These are phyloP conservation scores for Zygosaccharomyces sapae DNA, from an alignment of 1,139 yeast genomes.

Conservation along the genomic window DNA sequence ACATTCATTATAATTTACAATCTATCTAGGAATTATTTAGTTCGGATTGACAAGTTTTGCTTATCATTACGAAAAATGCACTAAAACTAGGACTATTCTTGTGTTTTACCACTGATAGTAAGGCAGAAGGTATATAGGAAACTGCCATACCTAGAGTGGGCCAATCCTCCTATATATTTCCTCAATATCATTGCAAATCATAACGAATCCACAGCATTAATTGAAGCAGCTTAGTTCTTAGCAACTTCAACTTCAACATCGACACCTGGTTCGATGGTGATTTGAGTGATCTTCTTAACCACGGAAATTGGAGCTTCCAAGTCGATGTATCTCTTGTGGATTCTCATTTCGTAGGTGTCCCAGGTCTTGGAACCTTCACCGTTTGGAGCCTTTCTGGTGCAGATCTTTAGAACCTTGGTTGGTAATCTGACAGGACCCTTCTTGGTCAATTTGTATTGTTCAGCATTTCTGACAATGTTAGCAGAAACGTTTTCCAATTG, in stretches of 20 bases:
- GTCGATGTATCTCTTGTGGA: constrained; percentile 99
- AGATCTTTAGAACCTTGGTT: constrained; percentile 96
- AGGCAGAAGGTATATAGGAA: constrained; percentile 38
- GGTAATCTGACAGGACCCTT: constrained; percentile 99
- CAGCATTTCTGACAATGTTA: constrained; percentile 87
- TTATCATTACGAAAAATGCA: constrained; percentile 1
- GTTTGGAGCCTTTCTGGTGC: constrained; percentile 99
- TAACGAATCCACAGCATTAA: background rate
- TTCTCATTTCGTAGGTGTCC: constrained; percentile 99
- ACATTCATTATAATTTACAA: constrained; percentile 2
- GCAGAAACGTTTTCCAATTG: constrained; percentile 92
- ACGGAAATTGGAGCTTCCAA: constrained; percentile 93
- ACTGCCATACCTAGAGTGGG: constrained; percentile 40
- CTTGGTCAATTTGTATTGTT: constrained; percentile 73
- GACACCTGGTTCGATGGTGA: constrained; percentile 80
- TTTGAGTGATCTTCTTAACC: constrained; percentile 94
- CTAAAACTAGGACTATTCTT: constrained; percentile 8
- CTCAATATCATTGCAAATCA: background rate
- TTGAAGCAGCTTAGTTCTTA: constrained; percentile 24
- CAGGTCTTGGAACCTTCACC: constrained; percentile 99
- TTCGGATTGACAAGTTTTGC: constrained; percentile 2
- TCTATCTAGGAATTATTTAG: constrained; percentile 2
- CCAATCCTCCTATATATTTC: constrained; percentile 11
- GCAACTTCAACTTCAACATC: constrained; percentile 54
- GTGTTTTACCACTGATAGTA: constrained; percentile 38